phyloP scores from a whole-genome alignment of 164 flowering plant species.

The Piper longum region DNA sequence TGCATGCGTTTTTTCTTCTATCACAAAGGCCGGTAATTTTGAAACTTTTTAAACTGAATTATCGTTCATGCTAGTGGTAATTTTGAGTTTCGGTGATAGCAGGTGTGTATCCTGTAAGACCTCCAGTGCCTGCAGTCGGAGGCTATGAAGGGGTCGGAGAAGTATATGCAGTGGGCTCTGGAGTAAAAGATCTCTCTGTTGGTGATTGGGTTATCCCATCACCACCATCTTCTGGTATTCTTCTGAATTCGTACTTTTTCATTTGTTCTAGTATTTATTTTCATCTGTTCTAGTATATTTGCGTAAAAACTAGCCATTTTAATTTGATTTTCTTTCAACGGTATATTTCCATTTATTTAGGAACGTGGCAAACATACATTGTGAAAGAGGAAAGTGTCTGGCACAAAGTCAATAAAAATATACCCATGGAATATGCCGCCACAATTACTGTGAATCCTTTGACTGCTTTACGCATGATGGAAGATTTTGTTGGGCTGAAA shows the following conservation, averaged over 20 bases:
- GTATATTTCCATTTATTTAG: constrained; percentile 15
- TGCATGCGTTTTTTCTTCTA: too few relatives aligned
- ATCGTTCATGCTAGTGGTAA: too few relatives aligned
- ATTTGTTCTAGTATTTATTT: too few relatives aligned
- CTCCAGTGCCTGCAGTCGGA: constrained; percentile 79
- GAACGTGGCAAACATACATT: constrained; percentile 87
- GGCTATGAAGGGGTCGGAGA: constrained; percentile 97
- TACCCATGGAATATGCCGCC: constrained; percentile 83
- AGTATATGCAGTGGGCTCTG: constrained; percentile 60
- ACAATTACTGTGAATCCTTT: constrained; percentile 85
- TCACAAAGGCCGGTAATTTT: too few relatives aligned
- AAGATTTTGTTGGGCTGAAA: constrained; percentile 59
- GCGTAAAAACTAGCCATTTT: too few relatives aligned
- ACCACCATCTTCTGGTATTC: constrained; percentile 74
- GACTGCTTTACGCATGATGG: constrained; percentile 74
- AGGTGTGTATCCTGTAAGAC: constrained; percentile 96
- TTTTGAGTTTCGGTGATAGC: background rate
- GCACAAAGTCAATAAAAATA: constrained; percentile 69
- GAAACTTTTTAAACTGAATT: too few relatives aligned
- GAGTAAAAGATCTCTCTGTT: constrained; percentile 50
- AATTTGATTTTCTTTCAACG: background rate
- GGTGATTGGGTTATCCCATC: constrained; percentile 92
- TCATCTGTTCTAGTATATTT: too few relatives aligned
- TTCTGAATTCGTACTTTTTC: background rate
- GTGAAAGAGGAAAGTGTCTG: constrained; percentile 72